Evolutionary conservation across 2,329 filamentous ascomycete species (phyloP), one percentile per base, ranked within the genome.

Genomic region (Exophiala spinifera): DNA sequence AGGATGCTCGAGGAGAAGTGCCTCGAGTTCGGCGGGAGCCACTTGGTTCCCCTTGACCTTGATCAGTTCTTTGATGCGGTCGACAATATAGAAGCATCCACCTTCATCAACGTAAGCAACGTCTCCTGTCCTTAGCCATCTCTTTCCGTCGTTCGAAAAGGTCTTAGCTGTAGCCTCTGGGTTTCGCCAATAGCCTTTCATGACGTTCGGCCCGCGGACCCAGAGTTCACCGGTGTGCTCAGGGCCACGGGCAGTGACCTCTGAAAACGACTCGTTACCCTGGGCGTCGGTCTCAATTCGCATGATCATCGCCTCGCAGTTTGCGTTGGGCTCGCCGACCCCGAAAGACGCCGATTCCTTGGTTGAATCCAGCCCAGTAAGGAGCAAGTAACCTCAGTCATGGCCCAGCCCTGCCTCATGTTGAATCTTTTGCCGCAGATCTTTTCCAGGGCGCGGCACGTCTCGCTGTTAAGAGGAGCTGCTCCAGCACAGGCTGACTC

Each of bases 351-450:
- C n/a, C n/a, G n/a, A n/a, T n/a, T n/a, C n/a, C n/a, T n/a, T n/a
- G n/a, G n/a, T n/a, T n/a, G n/a, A n/a, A n/a, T n/a, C n/a, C n/a
- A n/a, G n/a, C n/a, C n/a, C n/a, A n/a, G n/a, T n/a, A n/a, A n/a
- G n/a, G 86, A 83, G 68, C 89, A 92, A 0, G 89, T 94, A n/a
- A n/a, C 75, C 71, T 94, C 89, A 1, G 89, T 94, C 89, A 95
- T 92, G 4, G 90, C 90, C 87, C 88, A 95, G 3, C 88, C 89
- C 69, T 92, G 89, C 66, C 78, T 80, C 23, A 85, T 66, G 61
- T 79, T 79, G 21, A 83, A 13, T 31, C 28, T 31, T 31, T n/a
- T n/a, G n/a, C n/a, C n/a, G n/a, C n/a, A n/a, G n/a, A n/a, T n/a
- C n/a, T n/a, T n/a, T n/a, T n/a, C n/a, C n/a, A n/a, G n/a, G 86